These are phyloP conservation scores for Crotalaria pallida DNA, from an alignment of 306 rosid species.

Conservation along the genomic window DNA sequence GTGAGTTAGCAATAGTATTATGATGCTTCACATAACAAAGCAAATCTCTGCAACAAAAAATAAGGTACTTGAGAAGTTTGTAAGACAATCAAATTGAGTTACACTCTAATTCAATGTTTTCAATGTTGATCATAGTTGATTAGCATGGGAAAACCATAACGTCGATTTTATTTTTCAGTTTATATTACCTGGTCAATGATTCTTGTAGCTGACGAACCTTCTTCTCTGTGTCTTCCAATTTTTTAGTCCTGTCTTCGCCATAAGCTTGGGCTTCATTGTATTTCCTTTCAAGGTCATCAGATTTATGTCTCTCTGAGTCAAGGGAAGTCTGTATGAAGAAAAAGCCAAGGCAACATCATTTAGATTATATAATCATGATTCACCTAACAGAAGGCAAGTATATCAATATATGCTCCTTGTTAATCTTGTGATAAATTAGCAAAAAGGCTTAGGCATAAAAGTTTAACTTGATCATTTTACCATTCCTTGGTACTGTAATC, in stretches of 20 bases:
- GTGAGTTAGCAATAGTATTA: conserved; percentile 17
- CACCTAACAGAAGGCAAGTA: conserved; percentile 7
- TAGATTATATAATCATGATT: conserved; percentile 14
- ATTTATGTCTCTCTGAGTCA: conserved; percentile 53
- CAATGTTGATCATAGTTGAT: background rate
- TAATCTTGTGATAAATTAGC: conserved; percentile 1
- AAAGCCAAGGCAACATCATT: conserved; percentile 20
- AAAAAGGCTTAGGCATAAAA: background rate
- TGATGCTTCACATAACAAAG: conserved; percentile 1
- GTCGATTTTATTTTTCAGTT: conserved; percentile 8
- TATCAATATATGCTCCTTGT: background rate
- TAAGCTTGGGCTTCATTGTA: conserved; percentile 51
- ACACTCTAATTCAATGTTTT: conserved; percentile 3
- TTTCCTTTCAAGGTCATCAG: conserved; percentile 54
- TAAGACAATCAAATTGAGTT: background rate
- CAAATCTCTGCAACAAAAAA: background rate
- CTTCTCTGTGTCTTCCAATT: conserved; percentile 69
- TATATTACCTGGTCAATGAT: conserved; percentile 61
- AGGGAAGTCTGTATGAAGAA: conserved; percentile 36
- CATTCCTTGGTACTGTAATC: conserved; percentile 2
- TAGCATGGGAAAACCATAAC: background rate
- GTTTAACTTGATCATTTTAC: background rate
- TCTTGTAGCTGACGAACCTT: conserved; percentile 70
- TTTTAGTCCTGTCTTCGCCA: conserved; percentile 40
- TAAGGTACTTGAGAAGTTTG: conserved; percentile 1